Conservation (phyloP, 805 yeast genomes). For the Ogataea angusta region DNA sequence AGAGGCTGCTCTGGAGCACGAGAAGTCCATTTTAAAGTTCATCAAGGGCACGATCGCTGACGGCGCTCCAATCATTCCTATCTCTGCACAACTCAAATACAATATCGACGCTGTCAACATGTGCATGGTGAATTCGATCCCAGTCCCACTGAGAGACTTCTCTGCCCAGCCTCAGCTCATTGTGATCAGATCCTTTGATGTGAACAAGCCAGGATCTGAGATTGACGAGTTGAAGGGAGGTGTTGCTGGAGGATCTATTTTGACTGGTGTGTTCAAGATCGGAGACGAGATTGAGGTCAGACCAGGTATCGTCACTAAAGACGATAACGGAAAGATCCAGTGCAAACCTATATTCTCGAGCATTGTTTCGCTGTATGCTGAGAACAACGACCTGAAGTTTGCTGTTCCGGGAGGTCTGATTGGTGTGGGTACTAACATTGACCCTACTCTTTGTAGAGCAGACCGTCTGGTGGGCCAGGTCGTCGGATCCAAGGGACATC, state of each 20-base stretch:
- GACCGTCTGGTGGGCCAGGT: constrained; percentile 99
- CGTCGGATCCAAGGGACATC: constrained; percentile 93
- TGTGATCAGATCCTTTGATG: constrained; percentile 97
- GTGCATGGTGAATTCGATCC: constrained; percentile 90
- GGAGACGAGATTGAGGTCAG: constrained; percentile 99
- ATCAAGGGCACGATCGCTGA: constrained; percentile 98
- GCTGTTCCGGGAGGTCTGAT: constrained; percentile 99
- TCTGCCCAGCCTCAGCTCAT: constrained; percentile 90
- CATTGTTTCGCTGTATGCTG: constrained; percentile 93
- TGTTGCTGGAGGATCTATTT: constrained; percentile 99
- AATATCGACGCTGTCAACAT: constrained; percentile 98
- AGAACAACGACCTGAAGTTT: constrained; percentile 93
- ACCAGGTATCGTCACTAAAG: constrained; percentile 98
- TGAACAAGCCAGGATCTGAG: constrained; percentile 98
- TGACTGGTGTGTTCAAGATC: constrained; percentile 93
- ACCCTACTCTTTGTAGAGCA: constrained; percentile 98
- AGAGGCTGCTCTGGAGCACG: constrained; percentile 93
- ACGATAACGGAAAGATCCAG: constrained; percentile 81
- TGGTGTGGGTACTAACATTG: constrained; percentile 99
- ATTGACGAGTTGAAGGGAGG: constrained; percentile 97
- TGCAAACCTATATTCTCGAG: constrained; percentile 95
- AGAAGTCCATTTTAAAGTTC: constrained; percentile 86
- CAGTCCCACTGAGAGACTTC: constrained; percentile 96
- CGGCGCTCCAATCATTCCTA: constrained; percentile 98
- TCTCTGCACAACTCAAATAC: constrained; percentile 97